phyloP scores from a whole-genome alignment of 1,284 basidiomycete species.

The Rhodotorula sp. region DNA sequence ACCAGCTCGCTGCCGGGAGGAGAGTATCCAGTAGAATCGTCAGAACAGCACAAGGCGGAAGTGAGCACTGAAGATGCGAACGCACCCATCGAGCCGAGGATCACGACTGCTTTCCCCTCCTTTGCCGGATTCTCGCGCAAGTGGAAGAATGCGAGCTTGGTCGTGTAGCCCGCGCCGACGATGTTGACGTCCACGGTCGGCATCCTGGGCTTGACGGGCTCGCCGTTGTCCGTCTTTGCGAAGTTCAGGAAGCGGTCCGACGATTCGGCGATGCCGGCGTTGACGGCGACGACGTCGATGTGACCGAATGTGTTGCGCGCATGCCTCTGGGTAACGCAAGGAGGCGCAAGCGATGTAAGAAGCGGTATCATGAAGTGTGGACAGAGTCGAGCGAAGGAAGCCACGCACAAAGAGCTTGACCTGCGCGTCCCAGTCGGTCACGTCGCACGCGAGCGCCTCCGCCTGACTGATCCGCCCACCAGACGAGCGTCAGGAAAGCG shows the following conservation, averaged over 20 bases:
- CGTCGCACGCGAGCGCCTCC: constrained; percentile 57
- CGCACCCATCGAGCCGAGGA: constrained; percentile 60
- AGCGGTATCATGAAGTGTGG: background rate
- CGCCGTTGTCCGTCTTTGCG: constrained; percentile 18
- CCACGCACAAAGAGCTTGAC: constrained; percentile 59
- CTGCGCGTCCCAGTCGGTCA: constrained; percentile 61
- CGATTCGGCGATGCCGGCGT: constrained; percentile 60
- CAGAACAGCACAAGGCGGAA: background rate
- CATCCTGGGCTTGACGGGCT: constrained; percentile 53
- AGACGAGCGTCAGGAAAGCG: background rate
- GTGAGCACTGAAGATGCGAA: constrained; percentile 44
- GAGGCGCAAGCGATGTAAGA: too few species aligned
- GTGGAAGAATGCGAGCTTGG: constrained; percentile 32
- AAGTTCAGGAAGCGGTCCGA: constrained; percentile 43
- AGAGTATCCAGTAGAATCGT: constrained; percentile 10
- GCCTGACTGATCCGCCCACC: constrained; percentile 53
- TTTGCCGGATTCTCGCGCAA: constrained; percentile 24
- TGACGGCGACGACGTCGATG: constrained; percentile 55
- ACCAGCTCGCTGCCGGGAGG: constrained; percentile 49
- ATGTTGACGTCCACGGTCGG: constrained; percentile 61
- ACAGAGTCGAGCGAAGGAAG: constrained; percentile 42
- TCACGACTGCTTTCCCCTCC: constrained; percentile 52
- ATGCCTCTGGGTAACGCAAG: constrained; percentile 38
- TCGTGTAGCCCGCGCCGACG: constrained; percentile 57
- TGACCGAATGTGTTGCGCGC: constrained; percentile 49